These are phyloP conservation scores for Trichoderma orchidacearum DNA, from an alignment of 495 filamentous ascomycete species.

Conservation along the genomic window DNA sequence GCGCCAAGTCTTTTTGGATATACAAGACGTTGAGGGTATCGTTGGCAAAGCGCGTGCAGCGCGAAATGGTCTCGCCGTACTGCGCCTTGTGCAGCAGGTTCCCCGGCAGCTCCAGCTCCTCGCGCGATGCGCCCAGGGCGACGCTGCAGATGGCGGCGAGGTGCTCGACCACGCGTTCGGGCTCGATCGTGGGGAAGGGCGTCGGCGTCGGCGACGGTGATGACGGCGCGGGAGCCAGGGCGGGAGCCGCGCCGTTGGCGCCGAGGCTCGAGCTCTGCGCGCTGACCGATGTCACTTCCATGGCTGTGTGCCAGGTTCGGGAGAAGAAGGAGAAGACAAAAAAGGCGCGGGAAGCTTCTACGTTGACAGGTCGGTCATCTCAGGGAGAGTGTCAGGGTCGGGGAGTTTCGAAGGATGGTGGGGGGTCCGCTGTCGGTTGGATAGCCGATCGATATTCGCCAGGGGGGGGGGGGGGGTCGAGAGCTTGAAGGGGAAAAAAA, in stretches of 20 bases:
- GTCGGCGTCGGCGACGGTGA: conserved; percentile 25
- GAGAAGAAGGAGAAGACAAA: background rate
- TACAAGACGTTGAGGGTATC: conserved; percentile 82
- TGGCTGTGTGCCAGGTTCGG: conserved; percentile 6
- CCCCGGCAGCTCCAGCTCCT: conserved; percentile 64
- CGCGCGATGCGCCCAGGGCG: conserved; percentile 68
- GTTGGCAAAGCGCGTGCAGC: conserved; percentile 78
- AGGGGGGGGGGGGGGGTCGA: background rate
- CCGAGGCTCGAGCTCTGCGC: conserved; percentile 9
- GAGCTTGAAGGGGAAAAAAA: background rate
- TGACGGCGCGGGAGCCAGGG: conserved; percentile 10
- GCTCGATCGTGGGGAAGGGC: conserved; percentile 33
- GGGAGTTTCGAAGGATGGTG: background rate
- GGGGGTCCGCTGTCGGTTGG: background rate
- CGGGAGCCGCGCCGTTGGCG: conserved; percentile 21
- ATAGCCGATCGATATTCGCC: background rate
- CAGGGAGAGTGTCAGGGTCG: background rate
- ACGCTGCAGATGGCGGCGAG: conserved; percentile 65
- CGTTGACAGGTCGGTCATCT: background rate
- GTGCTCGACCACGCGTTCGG: conserved; percentile 56
- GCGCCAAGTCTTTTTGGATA: conserved; percentile 67
- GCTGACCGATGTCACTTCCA: conserved; percentile 21
- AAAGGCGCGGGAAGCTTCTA: background rate
- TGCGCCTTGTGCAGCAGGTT: conserved; percentile 65
- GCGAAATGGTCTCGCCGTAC: conserved; percentile 64